phyloP scores from a whole-genome alignment of 2,329 filamentous ascomycete genomes.

The Huntiella omanensis region DNA sequence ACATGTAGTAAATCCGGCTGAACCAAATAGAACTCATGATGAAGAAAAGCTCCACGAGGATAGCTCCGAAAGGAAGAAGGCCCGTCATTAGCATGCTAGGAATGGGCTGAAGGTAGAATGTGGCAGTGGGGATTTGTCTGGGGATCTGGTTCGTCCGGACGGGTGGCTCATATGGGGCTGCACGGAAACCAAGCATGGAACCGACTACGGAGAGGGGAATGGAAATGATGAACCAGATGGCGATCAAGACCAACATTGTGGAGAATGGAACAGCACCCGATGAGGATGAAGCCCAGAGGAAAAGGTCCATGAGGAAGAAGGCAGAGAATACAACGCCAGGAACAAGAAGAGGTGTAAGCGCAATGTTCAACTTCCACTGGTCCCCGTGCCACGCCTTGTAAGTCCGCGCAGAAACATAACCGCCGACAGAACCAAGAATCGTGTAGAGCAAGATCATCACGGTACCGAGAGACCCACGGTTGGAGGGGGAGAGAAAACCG shows the following conservation, averaged over 20 bases:
- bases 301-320: constrained; percentile 91
- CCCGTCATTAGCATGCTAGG: constrained; percentile 87
- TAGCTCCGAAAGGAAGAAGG: constrained; percentile 83
- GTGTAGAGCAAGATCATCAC: constrained; percentile 90
- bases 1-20: constrained; percentile 99
- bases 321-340: constrained; percentile 68
- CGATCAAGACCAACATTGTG: constrained; percentile 85
- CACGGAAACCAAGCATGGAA: constrained; percentile 84
- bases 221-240: constrained; percentile 94
- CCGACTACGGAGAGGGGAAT: constrained; percentile 78
- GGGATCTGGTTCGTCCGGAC: constrained; percentile 96
- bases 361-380: constrained; percentile 85
- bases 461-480: constrained; percentile 81
- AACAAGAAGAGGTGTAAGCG: constrained; percentile 67
- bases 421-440: constrained; percentile 76
- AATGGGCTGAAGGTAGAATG: constrained; percentile 66
- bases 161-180: constrained; percentile 51
- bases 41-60: constrained; percentile 97
- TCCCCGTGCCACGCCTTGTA: constrained; percentile 93
- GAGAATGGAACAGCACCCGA: constrained; percentile 90
- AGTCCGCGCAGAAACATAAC: constrained; percentile 72
- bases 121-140: constrained; percentile 74
- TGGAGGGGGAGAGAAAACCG: constrained; percentile 87
- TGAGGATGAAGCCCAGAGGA: constrained; percentile 84
- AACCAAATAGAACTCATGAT: constrained; percentile 99